Percentiles rank a stretch among this genome's conserved stretches.
phyloP scores from a whole-genome alignment of 2,329 filamentous ascomycete species.

The Capronia americana region DNA sequence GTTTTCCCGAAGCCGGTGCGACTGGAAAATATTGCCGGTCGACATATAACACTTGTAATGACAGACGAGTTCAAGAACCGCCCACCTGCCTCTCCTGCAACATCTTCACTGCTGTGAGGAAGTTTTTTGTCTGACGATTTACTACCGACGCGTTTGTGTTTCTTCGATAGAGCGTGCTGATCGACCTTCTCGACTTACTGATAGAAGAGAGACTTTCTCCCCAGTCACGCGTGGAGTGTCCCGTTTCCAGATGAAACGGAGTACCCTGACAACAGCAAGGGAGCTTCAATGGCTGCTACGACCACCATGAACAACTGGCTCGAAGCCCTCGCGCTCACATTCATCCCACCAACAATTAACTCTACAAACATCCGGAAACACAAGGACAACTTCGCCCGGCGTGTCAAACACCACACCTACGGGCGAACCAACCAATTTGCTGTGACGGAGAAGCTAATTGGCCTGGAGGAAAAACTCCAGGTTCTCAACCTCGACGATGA shows the following conservation, averaged over 20 bases:
- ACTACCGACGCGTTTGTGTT: neutral
- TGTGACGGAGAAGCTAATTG: conserved; percentile 68
- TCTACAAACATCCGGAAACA: conserved; percentile 23
- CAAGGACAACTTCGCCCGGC: conserved; percentile 37
- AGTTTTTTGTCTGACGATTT: neutral
- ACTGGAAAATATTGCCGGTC: no score
- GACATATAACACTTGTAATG: neutral
- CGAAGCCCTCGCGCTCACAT: conserved; percentile 35
- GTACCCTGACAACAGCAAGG: conserved; percentile 6
- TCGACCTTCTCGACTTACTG: neutral
- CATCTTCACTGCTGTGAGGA: no score
- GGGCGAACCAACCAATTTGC: conserved; percentile 78
- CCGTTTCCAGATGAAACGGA: conserved; percentile 22
- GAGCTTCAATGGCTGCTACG: conserved; percentile 39
- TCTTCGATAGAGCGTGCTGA: neutral
- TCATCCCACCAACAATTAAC: conserved; percentile 24
- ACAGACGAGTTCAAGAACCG: neutral
- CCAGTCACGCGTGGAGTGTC: neutral
- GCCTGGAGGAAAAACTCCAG: conserved; percentile 84
- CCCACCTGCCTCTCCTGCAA: no score
- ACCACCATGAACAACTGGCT: conserved; percentile 39
- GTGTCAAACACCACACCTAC: conserved; percentile 54
- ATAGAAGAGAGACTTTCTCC: no score
- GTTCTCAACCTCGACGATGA: conserved; percentile 80
- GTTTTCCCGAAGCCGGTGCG: neutral